A percentile compares a stretch with the other conserved stretches of the same genome.
phyloP scores from a whole-genome alignment of 176 grass and related monocot genomes.

The Oryza glaberrima region DNA sequence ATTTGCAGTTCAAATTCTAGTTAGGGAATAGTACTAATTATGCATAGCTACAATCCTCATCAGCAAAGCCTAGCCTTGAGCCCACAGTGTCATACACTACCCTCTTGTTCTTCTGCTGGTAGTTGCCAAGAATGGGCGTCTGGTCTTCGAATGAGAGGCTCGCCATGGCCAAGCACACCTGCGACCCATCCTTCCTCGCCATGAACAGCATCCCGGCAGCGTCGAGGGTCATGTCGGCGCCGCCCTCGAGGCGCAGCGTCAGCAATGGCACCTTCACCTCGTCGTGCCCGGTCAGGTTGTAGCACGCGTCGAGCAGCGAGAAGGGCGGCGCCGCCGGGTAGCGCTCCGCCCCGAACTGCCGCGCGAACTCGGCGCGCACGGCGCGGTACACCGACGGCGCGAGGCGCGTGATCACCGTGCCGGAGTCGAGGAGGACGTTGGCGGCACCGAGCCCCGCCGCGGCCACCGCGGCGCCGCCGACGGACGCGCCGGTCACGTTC shows the following conservation, averaged over 20 bases:
- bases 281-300: constrained; percentile 66
- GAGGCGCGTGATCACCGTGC: constrained; percentile 88
- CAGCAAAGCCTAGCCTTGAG: constrained; percentile 74
- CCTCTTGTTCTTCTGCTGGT: constrained; percentile 98
- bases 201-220: constrained; percentile 80
- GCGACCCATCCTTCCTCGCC: constrained; percentile 82
- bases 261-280: constrained; percentile 77
- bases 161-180: constrained; percentile 84
- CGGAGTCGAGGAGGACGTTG: constrained; percentile 87
- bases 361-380: constrained; percentile 67
- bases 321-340: constrained; percentile 62
- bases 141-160: constrained; percentile 79
- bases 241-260: constrained; percentile 66
- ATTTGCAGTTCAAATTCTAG: background rate
- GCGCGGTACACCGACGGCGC: constrained; percentile 76
- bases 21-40: background rate
- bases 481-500: constrained; percentile 69
- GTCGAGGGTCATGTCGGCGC: constrained; percentile 59
- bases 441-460: constrained; percentile 49
- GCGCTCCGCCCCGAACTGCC: constrained; percentile 44
- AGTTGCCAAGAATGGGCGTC: constrained; percentile 81
- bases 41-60: constrained; percentile 71
- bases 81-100: constrained; percentile 75
- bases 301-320: constrained; percentile 90
- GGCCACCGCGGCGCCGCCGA: constrained; percentile 49